Conservation (phyloP, 257 asterid species). For the Nemophila menziesii region DNA sequence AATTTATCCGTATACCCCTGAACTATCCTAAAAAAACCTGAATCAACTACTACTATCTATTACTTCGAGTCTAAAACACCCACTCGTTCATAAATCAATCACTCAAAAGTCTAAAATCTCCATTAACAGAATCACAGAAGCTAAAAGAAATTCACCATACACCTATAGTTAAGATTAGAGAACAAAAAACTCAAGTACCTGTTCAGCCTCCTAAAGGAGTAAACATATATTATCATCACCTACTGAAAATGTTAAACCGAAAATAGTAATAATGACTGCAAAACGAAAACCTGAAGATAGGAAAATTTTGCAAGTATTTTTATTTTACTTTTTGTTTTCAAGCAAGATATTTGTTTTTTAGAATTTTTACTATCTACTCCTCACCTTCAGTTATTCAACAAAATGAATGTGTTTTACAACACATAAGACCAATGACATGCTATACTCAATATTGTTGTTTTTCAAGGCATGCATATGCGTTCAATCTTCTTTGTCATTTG, state of each 20-base stretch:
- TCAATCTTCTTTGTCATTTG: too few relatives aligned
- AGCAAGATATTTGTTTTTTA: too few relatives aligned
- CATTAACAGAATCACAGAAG: conserved; percentile 22
- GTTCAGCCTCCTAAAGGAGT: conserved; percentile 55
- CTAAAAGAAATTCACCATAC: conserved; percentile 15
- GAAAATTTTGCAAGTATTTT: too few relatives aligned
- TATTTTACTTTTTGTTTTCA: too few relatives aligned
- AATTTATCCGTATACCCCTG: conserved; percentile 4
- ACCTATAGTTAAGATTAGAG: conserved; percentile 23
- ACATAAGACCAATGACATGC: too few relatives aligned
- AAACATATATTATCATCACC: conserved; percentile 28
- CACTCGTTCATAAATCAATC: too few relatives aligned
- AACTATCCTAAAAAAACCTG: too few relatives aligned
- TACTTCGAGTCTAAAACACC: too few relatives aligned
- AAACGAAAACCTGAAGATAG: neutral
- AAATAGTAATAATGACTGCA: neutral
- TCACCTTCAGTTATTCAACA: neutral
- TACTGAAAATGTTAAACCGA: conserved; percentile 20
- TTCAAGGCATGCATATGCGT: too few relatives aligned
- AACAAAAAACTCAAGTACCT: conserved; percentile 17
- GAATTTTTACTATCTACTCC: neutral
- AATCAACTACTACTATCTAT: too few relatives aligned
- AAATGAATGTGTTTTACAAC: too few relatives aligned
- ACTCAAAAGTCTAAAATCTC: conserved; percentile 24
- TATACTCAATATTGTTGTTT: too few relatives aligned